Conservation (phyloP, 306 rosid species). For the Vigna hirtella region DNA sequence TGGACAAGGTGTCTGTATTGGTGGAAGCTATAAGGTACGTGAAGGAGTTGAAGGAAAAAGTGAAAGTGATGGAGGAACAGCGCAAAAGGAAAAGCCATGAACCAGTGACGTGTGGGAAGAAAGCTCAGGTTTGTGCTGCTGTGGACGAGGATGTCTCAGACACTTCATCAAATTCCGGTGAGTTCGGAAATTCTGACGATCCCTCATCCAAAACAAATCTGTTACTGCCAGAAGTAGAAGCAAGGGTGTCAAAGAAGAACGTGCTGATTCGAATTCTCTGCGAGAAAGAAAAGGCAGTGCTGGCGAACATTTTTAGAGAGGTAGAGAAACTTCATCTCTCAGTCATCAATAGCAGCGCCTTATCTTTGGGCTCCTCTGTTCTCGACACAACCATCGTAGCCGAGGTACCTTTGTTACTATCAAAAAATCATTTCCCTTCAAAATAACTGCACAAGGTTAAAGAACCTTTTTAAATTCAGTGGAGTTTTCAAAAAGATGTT, state of each 20-base stretch:
- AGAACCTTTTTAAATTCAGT: no score
- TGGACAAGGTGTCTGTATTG: conserved; percentile 74
- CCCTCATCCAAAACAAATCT: conserved; percentile 30
- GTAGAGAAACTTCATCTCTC: conserved; percentile 62
- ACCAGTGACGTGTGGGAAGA: conserved; percentile 54
- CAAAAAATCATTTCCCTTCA: no score
- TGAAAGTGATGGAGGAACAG: conserved; percentile 61
- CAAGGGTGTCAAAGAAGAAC: conserved; percentile 60
- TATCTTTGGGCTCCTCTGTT: conserved; percentile 60
- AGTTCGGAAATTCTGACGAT: conserved; percentile 50
- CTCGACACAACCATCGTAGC: conserved; percentile 46
- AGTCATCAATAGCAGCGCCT: conserved; percentile 47
- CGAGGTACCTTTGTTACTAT: conserved; percentile 33
- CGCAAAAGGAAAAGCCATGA: conserved; percentile 61
- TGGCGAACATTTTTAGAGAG: conserved; percentile 54
- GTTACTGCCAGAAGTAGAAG: conserved; percentile 67
- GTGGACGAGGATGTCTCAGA: conserved; percentile 49
- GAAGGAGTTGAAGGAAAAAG: conserved; percentile 61
- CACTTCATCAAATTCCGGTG: conserved; percentile 43
- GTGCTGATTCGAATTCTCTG: conserved; percentile 48
- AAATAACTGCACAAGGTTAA: neutral
- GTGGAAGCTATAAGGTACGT: conserved; percentile 71
- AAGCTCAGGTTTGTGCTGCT: conserved; percentile 38
- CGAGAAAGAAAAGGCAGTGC: conserved; percentile 50
- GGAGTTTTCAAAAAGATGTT: no score